Percentiles rank a stretch among this genome's conserved stretches.
These are phyloP conservation scores for Erysiphe pisi DNA, from an alignment of 2,329 filamentous ascomycete genomes.

Conservation along the genomic window DNA sequence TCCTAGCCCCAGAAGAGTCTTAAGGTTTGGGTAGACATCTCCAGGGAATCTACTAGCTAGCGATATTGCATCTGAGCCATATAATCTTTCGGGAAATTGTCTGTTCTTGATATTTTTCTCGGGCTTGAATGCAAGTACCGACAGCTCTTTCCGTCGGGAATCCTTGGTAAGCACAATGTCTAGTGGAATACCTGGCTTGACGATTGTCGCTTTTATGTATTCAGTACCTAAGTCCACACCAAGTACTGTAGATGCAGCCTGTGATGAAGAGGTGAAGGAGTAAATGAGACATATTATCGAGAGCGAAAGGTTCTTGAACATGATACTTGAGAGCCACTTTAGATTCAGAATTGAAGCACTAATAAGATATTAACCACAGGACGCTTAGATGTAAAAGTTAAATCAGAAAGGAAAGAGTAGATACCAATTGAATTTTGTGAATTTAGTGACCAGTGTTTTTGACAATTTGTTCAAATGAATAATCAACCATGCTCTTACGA, in stretches of 20 bases:
- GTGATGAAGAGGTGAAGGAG: conserved; percentile 36
- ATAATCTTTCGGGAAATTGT: conserved; percentile 74
- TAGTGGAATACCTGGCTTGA: conserved; percentile 93
- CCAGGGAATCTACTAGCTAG: conserved; percentile 77
- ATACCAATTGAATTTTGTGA: too few species aligned
- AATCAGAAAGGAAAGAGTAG: too few species aligned
- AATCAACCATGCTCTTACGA: not conserved
- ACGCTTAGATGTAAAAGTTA: too few species aligned
- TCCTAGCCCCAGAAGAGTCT: conserved; percentile 71
- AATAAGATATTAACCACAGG: too few species aligned
- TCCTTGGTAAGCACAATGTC: conserved; percentile 98
- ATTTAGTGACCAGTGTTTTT: too few species aligned
- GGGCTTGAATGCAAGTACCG: conserved; percentile 88
- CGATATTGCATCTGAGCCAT: conserved; percentile 83
- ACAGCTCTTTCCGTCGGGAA: conserved; percentile 87
- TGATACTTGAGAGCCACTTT: not conserved
- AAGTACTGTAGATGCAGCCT: conserved; percentile 57
- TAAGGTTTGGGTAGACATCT: conserved; percentile 92
- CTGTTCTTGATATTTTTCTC: conserved; percentile 53
- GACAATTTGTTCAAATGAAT: too few species aligned
- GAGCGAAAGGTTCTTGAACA: not conserved
- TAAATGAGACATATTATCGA: conserved; percentile 31
- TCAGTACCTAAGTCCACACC: conserved; percentile 92
- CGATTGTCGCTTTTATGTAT: conserved; percentile 90
- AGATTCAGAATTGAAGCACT: too few species aligned